A percentile compares a stretch with the other conserved stretches of the same genome.
phyloP scores from a whole-genome alignment of 495 filamentous ascomycete genomes.

The Penicillium maclennaniae region DNA sequence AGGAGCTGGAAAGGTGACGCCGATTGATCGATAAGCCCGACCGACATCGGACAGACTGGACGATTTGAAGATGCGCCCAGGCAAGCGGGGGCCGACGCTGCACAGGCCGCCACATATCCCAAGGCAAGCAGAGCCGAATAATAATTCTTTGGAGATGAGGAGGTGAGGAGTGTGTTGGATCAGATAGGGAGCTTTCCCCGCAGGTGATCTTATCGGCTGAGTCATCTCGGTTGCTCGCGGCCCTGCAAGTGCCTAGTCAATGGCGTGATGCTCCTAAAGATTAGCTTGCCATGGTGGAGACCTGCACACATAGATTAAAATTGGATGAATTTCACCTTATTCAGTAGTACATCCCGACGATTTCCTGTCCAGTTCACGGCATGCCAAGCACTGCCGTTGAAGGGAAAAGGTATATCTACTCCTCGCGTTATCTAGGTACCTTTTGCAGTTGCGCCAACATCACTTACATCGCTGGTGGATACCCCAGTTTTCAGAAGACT shows the following conservation, averaged over 20 bases:
- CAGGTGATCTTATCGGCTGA: constrained; percentile 32
- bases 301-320: too few species aligned
- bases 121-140: not conserved
- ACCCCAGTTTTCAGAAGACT: too few species aligned
- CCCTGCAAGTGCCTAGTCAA: not conserved
- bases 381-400: too few species aligned
- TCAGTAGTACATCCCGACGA: too few species aligned
- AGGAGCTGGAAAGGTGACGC: constrained; percentile 28
- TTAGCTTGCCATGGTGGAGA: too few species aligned
- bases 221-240: constrained; percentile 9
- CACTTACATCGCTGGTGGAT: too few species aligned
- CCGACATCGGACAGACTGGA: constrained; percentile 16
- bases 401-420: too few species aligned
- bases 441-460: too few species aligned
- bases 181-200: constrained; percentile 31
- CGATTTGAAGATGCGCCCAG: constrained; percentile 11
- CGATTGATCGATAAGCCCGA: constrained; percentile 3
- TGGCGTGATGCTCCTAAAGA: not conserved
- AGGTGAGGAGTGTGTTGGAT: constrained; percentile 7
- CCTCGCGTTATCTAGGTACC: too few species aligned
- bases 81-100: constrained; percentile 18
- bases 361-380: too few species aligned
- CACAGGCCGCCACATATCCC: constrained; percentile 22
- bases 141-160: not conserved
- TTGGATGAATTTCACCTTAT: too few species aligned